A percentile compares a stretch with the other conserved stretches of the same genome.
phyloP scores from a whole-genome alignment of 148 eudicot species.

The Diospyros kaki region DNA sequence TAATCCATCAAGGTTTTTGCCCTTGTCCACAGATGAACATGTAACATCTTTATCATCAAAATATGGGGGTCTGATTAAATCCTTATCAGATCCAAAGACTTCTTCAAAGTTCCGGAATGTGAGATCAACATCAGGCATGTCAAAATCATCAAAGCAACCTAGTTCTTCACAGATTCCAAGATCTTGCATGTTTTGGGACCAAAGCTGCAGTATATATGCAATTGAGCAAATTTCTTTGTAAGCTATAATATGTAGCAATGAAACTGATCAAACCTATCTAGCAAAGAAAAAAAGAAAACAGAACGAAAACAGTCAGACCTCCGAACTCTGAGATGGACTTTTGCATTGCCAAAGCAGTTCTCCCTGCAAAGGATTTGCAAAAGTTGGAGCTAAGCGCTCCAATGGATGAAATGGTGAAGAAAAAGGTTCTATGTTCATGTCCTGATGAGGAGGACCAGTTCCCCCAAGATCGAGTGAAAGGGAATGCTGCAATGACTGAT shows the following conservation, averaged over 20 bases:
- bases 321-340: slow-evolving; percentile 32
- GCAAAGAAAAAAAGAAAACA: too few relatives aligned
- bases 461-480: slow-evolving; percentile 18
- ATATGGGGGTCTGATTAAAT: slow-evolving; percentile 23
- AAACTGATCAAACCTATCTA: too few relatives aligned
- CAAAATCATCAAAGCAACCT: slow-evolving; percentile 40
- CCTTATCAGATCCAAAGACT: slow-evolving; percentile 46
- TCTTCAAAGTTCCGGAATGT: slow-evolving; percentile 73
- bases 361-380: slow-evolving; percentile 25
- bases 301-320: slow-evolving; percentile 37
- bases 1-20: slow-evolving; percentile 1
- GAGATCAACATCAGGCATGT: slow-evolving; percentile 68
- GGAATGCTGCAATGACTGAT: slow-evolving; percentile 18
- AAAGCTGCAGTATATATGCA: slow-evolving; percentile 39
- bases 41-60: slow-evolving; percentile 27
- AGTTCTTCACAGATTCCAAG: slow-evolving; percentile 63
- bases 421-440: slow-evolving; percentile 24
- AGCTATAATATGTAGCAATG: too few relatives aligned
- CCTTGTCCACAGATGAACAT: slow-evolving; percentile 18
- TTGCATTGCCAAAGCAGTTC: slow-evolving; percentile 57
- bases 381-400: slow-evolving; percentile 26
- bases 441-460: slow-evolving; percentile 14
- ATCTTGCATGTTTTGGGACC: slow-evolving; percentile 76
- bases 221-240: not conserved
- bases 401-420: slow-evolving; percentile 39